phyloP scores from a whole-genome alignment of 2,329 filamentous ascomycete genomes.

The Fusarium zealandicum region DNA sequence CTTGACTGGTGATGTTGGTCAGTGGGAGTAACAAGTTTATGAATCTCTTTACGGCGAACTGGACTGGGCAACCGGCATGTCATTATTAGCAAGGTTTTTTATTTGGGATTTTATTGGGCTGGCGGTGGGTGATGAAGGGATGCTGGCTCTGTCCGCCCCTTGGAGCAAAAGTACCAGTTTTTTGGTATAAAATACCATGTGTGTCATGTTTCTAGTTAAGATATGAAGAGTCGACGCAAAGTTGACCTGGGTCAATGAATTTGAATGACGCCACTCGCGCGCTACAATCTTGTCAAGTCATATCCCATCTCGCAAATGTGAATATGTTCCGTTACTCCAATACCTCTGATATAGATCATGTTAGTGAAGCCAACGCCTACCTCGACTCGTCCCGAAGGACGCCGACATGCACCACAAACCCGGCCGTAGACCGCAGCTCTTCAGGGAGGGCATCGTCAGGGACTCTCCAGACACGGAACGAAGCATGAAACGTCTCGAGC shows the following conservation, averaged over 20 bases:
- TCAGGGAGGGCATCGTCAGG: conserved; percentile 67
- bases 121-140: conserved; percentile 18
- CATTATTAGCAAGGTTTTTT: conserved; percentile 32
- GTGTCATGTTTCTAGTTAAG: conserved; percentile 20
- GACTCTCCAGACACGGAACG: conserved; percentile 80
- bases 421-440: conserved; percentile 68
- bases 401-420: conserved; percentile 85
- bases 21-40: conserved; percentile 1
- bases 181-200: conserved; percentile 10
- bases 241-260: conserved; percentile 19
- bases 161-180: conserved; percentile 23
- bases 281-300: background rate
- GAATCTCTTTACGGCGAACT: conserved; percentile 38
- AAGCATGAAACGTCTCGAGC: conserved; percentile 70
- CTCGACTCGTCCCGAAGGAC: conserved; percentile 56
- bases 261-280: conserved; percentile 11
- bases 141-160: conserved; percentile 15
- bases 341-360: background rate
- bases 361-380: background rate
- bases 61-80: conserved; percentile 30
- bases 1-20: conserved; percentile 76
- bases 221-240: conserved; percentile 16
- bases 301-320: too few relatives aligned
- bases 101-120: conserved; percentile 12
- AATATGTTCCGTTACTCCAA: too few relatives aligned